Evolutionary conservation across 2,329 filamentous ascomycete genomes (phyloP).

Genomic region (Epichloe glyceriae): DNA sequence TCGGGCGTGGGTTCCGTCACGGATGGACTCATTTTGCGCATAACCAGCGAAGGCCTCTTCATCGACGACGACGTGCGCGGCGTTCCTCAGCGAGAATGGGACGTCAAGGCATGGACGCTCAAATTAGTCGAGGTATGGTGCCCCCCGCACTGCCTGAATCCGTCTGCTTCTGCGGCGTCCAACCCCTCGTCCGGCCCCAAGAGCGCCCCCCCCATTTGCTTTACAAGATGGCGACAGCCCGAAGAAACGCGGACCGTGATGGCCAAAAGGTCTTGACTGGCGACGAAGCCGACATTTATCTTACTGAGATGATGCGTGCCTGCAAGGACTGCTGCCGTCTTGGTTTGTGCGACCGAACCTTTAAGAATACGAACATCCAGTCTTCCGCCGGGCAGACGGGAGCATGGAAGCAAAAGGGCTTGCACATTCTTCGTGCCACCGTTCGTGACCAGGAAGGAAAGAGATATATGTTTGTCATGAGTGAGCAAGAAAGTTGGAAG

Average conservation of each 20-base stretch:
- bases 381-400: slow-evolving; percentile 33
- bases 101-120: slow-evolving; percentile 95
- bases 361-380: slow-evolving; percentile 29
- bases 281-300: slow-evolving; percentile 54
- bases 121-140: slow-evolving; percentile 86
- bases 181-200: slow-evolving; percentile 25
- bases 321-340: slow-evolving; percentile 53
- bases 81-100: slow-evolving; percentile 94
- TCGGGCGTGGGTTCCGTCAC: slow-evolving; percentile 76
- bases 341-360: slow-evolving; percentile 32
- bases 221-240: slow-evolving; percentile 33
- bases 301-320: slow-evolving; percentile 47
- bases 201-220: slow-evolving; percentile 30
- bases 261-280: slow-evolving; percentile 40
- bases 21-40: slow-evolving; percentile 81
- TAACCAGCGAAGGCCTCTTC: slow-evolving; percentile 88
- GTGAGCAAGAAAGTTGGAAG: slow-evolving; percentile 57
- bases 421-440: slow-evolving; percentile 51
- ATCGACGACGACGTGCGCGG: slow-evolving; percentile 90
- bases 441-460: slow-evolving; percentile 54
- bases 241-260: slow-evolving; percentile 34
- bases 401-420: slow-evolving; percentile 39
- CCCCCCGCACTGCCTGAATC: slow-evolving; percentile 46
- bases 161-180: slow-evolving; percentile 25
- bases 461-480: slow-evolving; percentile 50